Evolutionary conservation across 805 yeast genomes (phyloP).

Genomic region (Torulaspora franciscae): DNA sequence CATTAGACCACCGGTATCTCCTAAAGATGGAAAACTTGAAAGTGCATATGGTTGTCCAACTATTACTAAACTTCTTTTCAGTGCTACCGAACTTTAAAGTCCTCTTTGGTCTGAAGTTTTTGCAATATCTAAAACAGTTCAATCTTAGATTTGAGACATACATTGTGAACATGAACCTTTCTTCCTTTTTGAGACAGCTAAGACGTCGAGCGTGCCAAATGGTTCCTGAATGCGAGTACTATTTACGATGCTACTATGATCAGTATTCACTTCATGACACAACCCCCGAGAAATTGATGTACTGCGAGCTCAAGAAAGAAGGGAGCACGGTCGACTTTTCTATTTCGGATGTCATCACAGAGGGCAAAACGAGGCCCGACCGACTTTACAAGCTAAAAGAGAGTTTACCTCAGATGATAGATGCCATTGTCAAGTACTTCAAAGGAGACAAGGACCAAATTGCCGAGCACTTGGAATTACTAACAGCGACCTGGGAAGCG

Average conservation of each 20-base stretch:
- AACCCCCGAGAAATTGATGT: conserved; percentile 21
- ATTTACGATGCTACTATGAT: conserved; percentile 18
- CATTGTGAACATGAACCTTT: conserved; percentile 22
- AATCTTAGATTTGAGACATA: conserved; percentile 21
- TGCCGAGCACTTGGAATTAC: neutral
- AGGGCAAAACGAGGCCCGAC: neutral
- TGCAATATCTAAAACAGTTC: conserved; percentile 28
- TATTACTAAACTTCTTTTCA: conserved; percentile 27
- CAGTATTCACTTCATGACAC: conserved; percentile 17
- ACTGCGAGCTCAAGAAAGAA: conserved; percentile 11
- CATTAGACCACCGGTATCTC: conserved; percentile 26
- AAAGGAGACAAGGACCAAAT: neutral
- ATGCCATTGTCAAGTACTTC: neutral
- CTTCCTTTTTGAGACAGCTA: conserved; percentile 20
- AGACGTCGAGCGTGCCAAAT: conserved; percentile 1
- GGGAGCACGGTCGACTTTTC: neutral
- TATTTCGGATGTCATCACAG: neutral
- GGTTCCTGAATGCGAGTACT: neutral
- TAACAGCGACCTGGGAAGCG: conserved; percentile 12
- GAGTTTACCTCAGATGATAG: neutral
- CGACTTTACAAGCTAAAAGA: neutral
- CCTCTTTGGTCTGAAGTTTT: conserved; percentile 31
- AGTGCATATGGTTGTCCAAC: conserved; percentile 22
- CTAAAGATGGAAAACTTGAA: conserved; percentile 20
- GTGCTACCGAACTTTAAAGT: conserved; percentile 19